Conservation (phyloP, 257 asterid genomes). For the Rehmannia glutinosa region DNA sequence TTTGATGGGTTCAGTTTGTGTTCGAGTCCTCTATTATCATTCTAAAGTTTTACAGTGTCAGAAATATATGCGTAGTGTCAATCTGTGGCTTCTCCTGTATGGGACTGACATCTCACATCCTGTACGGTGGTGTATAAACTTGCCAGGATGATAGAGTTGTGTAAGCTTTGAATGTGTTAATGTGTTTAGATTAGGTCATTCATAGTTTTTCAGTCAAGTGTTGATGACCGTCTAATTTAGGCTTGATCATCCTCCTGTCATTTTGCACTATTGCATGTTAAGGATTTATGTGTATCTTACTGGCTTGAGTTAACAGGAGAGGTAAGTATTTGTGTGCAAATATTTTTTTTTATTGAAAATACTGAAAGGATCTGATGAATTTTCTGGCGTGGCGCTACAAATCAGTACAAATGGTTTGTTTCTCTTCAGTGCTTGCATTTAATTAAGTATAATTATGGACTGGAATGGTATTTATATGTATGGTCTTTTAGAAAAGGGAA, state of each 20-base stretch:
- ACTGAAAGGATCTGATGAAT: neutral
- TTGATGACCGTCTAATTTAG: neutral
- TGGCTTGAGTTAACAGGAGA: neutral
- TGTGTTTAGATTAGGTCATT: neutral
- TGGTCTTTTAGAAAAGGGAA: neutral
- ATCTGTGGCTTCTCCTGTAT: no score
- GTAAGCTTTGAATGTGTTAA: neutral
- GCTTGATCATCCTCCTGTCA: neutral
- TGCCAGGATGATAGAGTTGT: neutral
- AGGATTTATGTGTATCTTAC: neutral
- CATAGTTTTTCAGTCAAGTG: neutral
- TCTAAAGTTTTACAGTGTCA: no score
- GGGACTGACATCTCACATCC: no score
- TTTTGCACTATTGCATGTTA: neutral
- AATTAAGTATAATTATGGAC: neutral
- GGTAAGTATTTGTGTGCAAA: neutral
- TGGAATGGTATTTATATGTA: neutral
- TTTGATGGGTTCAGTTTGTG: neutral
- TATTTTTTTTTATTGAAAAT: neutral
- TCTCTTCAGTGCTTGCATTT: conserved; percentile 6
- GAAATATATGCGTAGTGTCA: conserved; percentile 8
- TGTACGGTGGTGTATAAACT: neutral
- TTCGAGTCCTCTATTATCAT: neutral
- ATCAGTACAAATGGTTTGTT: neutral
- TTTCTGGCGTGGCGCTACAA: no score